Percentiles rank a stretch among this genome's conserved stretches.
Conservation (phyloP, 2,329 filamentous ascomycete genomes). For the Ophiocordyceps sinensis region DNA sequence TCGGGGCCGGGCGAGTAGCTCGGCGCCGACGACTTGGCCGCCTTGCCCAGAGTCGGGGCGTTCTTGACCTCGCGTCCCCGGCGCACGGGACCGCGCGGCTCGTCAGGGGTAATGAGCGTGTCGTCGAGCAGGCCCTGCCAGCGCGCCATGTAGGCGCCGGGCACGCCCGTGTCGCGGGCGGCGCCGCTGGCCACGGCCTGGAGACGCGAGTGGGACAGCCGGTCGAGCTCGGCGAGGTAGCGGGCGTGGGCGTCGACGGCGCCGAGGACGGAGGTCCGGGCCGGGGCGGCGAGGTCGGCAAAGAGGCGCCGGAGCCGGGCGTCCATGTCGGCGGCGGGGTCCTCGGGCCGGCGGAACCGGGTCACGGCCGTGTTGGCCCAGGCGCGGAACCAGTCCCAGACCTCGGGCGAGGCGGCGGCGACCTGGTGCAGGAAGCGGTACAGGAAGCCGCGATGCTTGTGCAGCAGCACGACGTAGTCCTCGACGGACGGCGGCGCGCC, state of each 20-base stretch:
- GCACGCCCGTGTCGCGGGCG: slow-evolving; percentile 33
- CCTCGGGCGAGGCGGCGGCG: slow-evolving; percentile 50
- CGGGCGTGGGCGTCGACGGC: slow-evolving; percentile 44
- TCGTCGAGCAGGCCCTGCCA: slow-evolving; percentile 60
- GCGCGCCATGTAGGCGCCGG: slow-evolving; percentile 56
- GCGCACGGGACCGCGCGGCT: slow-evolving; percentile 35
- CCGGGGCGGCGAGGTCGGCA: slow-evolving; percentile 27
- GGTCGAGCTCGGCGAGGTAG: slow-evolving; percentile 43
- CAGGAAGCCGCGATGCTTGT: slow-evolving; percentile 45
- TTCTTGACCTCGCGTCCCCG: slow-evolving; percentile 37
- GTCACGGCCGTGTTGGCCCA: slow-evolving; percentile 45
- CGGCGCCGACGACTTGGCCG: slow-evolving; percentile 1
- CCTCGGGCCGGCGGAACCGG: slow-evolving; percentile 32
- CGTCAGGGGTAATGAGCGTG: slow-evolving; percentile 52
- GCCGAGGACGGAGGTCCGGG: slow-evolving; percentile 28
- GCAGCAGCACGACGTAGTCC: slow-evolving; percentile 55
- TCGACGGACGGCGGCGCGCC: slow-evolving; percentile 42
- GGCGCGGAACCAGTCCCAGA: slow-evolving; percentile 42
- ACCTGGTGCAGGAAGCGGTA: slow-evolving; percentile 62
- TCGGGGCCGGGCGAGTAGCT: slow-evolving; percentile 11
- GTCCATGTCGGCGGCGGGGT: not conserved
- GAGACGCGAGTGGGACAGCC: slow-evolving; percentile 38
- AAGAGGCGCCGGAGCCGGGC: slow-evolving; percentile 18
- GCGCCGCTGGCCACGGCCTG: slow-evolving; percentile 26
- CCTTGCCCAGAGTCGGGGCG: slow-evolving; percentile 27